Conservation (phyloP, 495 filamentous ascomycete species). For the Parathielavia appendiculata region DNA sequence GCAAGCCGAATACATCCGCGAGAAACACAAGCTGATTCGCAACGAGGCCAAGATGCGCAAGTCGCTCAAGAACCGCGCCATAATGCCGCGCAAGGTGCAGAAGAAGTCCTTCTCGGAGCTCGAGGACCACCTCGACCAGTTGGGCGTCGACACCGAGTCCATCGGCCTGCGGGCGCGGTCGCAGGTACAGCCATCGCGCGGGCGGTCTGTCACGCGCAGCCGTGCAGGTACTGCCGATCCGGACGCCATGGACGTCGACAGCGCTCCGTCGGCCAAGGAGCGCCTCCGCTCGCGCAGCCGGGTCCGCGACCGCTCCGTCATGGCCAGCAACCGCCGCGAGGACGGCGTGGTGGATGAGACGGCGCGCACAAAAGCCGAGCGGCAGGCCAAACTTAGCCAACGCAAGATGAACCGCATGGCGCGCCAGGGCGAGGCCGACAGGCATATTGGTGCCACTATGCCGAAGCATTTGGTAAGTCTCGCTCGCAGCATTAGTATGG, state of each 20-base stretch:
- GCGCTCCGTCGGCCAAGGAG: conserved; percentile 45
- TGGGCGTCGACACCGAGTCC: conserved; percentile 77
- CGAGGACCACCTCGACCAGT: conserved; percentile 72
- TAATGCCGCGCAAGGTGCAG: conserved; percentile 72
- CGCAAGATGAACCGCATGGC: conserved; percentile 99
- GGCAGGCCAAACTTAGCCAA: conserved; percentile 79
- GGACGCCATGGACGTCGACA: conserved; percentile 85
- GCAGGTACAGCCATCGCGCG: conserved; percentile 52
- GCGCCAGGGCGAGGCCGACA: conserved; percentile 90
- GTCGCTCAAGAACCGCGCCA: conserved; percentile 89
- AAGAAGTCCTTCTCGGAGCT: conserved; percentile 77
- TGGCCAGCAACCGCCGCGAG: conserved; percentile 67
- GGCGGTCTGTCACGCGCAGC: conserved; percentile 51
- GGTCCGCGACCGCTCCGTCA: conserved; percentile 57
- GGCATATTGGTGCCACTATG: conserved; percentile 74
- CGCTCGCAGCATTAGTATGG: not conserved
- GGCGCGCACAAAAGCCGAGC: conserved; percentile 72
- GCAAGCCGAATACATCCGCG: conserved; percentile 91
- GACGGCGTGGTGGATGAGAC: conserved; percentile 66
- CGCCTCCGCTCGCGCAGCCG: conserved; percentile 72
- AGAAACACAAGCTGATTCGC: conserved; percentile 80
- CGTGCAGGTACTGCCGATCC: conserved; percentile 51
- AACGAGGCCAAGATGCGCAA: conserved; percentile 91
- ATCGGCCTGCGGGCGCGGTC: conserved; percentile 64
- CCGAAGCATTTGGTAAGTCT: conserved; percentile 85